These are phyloP conservation scores for Calocybe indica DNA, from an alignment of 768 basidiomycete genomes.

Conservation along the genomic window DNA sequence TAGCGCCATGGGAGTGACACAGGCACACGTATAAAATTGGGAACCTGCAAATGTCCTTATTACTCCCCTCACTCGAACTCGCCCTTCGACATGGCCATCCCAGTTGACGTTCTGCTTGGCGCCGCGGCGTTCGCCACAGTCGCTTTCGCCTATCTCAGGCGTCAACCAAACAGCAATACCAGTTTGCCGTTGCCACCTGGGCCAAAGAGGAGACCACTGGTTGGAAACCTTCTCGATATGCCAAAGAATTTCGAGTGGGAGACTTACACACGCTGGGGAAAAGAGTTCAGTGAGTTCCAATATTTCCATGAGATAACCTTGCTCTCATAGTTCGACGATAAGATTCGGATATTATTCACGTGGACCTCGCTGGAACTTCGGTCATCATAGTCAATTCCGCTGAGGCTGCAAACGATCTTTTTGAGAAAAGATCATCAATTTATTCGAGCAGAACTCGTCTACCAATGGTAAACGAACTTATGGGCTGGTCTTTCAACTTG, in stretches of 20 bases:
- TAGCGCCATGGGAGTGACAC: no score
- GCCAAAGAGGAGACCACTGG: slow-evolving; percentile 27
- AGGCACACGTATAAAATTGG: no score
- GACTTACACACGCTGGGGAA: slow-evolving; percentile 32
- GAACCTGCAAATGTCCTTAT: no score
- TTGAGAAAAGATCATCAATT: slow-evolving; percentile 33
- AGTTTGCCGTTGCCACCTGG: slow-evolving; percentile 25
- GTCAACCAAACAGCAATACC: neutral
- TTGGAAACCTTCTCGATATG: slow-evolving; percentile 32
- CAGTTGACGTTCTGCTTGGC: no score
- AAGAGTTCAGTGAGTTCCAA: slow-evolving; percentile 21
- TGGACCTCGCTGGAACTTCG: slow-evolving; percentile 18
- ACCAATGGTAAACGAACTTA: slow-evolving; percentile 18
- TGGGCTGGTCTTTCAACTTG: slow-evolving; percentile 14
- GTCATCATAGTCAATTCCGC: slow-evolving; percentile 28
- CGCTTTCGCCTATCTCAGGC: neutral
- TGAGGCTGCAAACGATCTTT: slow-evolving; percentile 32
- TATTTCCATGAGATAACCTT: neutral
- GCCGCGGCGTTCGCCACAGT: no score
- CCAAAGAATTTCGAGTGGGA: slow-evolving; percentile 27
- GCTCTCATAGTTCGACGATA: neutral
- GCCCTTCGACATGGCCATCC: no score
- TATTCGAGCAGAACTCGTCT: slow-evolving; percentile 24
- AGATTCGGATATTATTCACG: slow-evolving; percentile 24
- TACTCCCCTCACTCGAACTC: no score